Base-by-base conservation (phyloP, 2,329 filamentous ascomycete genomes). In the Cladosporium sp. region DNA sequence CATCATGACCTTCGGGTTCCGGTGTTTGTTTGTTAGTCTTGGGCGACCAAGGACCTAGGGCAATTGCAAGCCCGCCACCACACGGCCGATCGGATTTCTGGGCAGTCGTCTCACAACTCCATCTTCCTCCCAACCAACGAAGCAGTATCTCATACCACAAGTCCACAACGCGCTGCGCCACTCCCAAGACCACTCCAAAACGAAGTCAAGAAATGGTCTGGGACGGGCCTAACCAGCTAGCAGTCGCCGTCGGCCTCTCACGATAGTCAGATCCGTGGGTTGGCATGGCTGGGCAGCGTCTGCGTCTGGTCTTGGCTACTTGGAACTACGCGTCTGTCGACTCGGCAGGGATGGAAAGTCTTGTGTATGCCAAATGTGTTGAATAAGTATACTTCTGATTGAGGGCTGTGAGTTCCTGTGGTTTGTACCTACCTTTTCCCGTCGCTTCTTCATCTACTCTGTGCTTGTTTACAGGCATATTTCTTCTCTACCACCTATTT, bases 301-400 rank as follows among this genome's bases (percentile, higher is more conserved):
- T 52, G 61, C 61, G 61, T 64, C 26, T 26, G 15, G 51, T 62
- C 61, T 64, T 64, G 61, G 61, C 61, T 26, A 36, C 41, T 47
- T 47, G 41, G 41, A 21, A 47, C 41, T 47, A 47, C 41, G 41
- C 41, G 41, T 47, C 41, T 47, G 52, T n/a, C 34, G 51, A 64
- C 61, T 64, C 51, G 61, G 61, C 61, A 64, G 55, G 51, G 51
- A 52, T 64, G 61, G 61, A 64, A 64, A 57, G 61, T 64, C 61
- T 64, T 64, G 61, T 64, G 61, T 55, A 64, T 54, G 61, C 21
- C 61, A 36, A n/a, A 64, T 64, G 61, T 36, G 51, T 52, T 55
- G 51, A 57, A 64, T 64, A 64, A 64, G 61, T 57, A 26, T 36
- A 41, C 18, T 24, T 28, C 34, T 21, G 10, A 47, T 47, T 47